A percentile compares a stretch with the other conserved stretches of the same genome.
Evolutionary conservation across 2,329 filamentous ascomycete genomes (phyloP).

Genomic region (Colletotrichum acutatum): DNA sequence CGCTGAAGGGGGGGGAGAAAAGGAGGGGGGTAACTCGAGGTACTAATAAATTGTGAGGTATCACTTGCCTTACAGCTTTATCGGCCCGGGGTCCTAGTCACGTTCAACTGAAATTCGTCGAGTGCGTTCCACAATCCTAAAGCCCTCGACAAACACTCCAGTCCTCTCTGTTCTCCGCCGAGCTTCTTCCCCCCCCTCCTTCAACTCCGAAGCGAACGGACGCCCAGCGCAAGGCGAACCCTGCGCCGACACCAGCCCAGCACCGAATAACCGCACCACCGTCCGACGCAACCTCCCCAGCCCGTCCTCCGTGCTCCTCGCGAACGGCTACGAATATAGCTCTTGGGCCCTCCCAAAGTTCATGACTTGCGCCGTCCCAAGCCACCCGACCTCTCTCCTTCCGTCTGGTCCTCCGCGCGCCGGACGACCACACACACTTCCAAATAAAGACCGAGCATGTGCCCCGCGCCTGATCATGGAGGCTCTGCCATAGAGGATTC

Average conservation of each 20-base stretch:
- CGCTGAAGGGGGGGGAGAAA: background rate
- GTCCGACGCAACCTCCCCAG: conserved; percentile 22
- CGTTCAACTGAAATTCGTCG: conserved; percentile 17
- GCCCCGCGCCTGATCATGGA: conserved; percentile 32
- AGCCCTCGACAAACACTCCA: conserved; percentile 31
- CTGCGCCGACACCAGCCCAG: conserved; percentile 12
- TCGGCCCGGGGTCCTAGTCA: conserved; percentile 15
- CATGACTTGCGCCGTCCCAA: conserved; percentile 26
- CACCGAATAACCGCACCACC: background rate
- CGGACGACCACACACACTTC: conserved; percentile 3
- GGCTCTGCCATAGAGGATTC: conserved; percentile 28
- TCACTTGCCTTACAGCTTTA: background rate
- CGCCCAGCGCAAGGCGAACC: conserved; percentile 29
- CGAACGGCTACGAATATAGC: conserved; percentile 11
- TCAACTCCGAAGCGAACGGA: conserved; percentile 27
- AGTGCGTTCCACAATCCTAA: conserved; percentile 26
- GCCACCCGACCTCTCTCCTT: conserved; percentile 3
- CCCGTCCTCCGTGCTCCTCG: conserved; percentile 22
- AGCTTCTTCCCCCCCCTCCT: background rate
- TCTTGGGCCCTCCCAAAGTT: conserved; percentile 27
- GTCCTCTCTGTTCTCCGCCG: background rate
- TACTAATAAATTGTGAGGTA: too few relatives aligned
- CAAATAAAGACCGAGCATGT: conserved; percentile 34
- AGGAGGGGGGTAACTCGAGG: background rate
- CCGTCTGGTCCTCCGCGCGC: conserved; percentile 19